A percentile compares a stretch with the other conserved stretches of the same genome.
phyloP scores from a whole-genome alignment of 2,329 filamentous ascomycete species.

The Fragosphaeria purpurea region DNA sequence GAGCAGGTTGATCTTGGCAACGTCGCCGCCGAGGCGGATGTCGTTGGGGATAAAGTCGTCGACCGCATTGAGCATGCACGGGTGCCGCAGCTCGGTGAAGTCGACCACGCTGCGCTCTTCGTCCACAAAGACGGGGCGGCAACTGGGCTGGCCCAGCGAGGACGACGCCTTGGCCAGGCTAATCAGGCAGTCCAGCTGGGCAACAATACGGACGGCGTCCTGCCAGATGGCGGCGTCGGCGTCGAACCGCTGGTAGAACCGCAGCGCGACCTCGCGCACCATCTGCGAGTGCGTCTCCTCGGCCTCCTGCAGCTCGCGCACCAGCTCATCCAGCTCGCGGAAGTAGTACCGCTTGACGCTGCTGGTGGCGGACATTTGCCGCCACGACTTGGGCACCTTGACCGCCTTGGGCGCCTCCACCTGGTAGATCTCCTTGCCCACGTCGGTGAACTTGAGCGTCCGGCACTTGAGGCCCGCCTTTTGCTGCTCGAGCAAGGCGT shows the following conservation, averaged over 20 bases:
- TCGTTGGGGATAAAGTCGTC: conserved; percentile 96
- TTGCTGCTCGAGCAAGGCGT: conserved; percentile 59
- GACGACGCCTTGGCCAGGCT: conserved; percentile 83
- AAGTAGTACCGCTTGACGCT: conserved; percentile 93
- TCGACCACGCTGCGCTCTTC: conserved; percentile 79
- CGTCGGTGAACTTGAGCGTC: conserved; percentile 65
- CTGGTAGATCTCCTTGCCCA: conserved; percentile 96
- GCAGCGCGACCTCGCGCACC: conserved; percentile 70
- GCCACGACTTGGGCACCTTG: conserved; percentile 82
- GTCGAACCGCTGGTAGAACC: conserved; percentile 84
- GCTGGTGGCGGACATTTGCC: conserved; percentile 91
- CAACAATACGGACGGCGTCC: conserved; percentile 76
- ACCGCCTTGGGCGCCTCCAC: conserved; percentile 77
- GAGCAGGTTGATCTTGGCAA: conserved; percentile 76
- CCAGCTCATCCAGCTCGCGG: conserved; percentile 66
- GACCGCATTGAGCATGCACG: conserved; percentile 83
- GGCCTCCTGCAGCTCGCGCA: conserved; percentile 82
- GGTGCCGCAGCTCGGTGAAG: conserved; percentile 85
- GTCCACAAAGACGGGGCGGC: conserved; percentile 79
- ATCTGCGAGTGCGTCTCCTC: conserved; percentile 91
- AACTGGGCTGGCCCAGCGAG: conserved; percentile 75
- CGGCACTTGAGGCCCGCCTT: conserved; percentile 66
- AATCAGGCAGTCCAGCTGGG: conserved; percentile 90
- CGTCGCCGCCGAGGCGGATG: conserved; percentile 70
- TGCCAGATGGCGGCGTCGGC: conserved; percentile 79